Conservation (phyloP, 148 eudicot species). For the Amaranthus palmeri region DNA sequence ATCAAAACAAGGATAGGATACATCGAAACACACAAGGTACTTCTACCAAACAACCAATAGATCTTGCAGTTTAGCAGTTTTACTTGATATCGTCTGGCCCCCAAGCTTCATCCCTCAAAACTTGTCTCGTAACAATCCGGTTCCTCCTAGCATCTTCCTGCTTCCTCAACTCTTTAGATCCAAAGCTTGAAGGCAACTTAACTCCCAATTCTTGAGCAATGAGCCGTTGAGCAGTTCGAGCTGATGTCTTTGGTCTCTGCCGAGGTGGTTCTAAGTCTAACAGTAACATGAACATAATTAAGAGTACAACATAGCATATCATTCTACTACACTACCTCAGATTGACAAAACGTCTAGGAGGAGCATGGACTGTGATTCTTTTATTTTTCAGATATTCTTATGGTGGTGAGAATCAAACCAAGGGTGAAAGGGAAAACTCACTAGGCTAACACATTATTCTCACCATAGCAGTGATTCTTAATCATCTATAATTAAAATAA, state of each 20-base stretch:
- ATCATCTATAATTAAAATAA: not conserved
- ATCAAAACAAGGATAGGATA: not conserved
- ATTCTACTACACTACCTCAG: not conserved
- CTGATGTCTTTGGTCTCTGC: constrained; percentile 77
- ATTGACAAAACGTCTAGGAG: not conserved
- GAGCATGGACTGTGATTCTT: not conserved
- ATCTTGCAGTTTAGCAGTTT: constrained; percentile 10
- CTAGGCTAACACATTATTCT: too few species aligned
- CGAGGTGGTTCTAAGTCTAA: constrained; percentile 87
- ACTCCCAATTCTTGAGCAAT: constrained; percentile 90
- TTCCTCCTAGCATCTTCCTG: constrained; percentile 75
- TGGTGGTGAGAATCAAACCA: too few species aligned
- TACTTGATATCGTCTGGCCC: constrained; percentile 50
- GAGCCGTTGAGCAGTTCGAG: constrained; percentile 75
- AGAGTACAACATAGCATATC: not conserved
- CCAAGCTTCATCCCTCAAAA: constrained; percentile 81
- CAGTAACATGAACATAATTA: constrained; percentile 13
- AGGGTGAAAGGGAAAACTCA: too few species aligned
- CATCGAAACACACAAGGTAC: constrained; percentile 3
- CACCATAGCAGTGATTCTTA: not conserved
- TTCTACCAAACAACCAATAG: not conserved
- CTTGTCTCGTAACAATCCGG: constrained; percentile 68
- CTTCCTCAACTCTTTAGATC: constrained; percentile 57
- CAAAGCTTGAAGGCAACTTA: constrained; percentile 64
- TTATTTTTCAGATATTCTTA: too few species aligned